A percentile compares a stretch with the other conserved stretches of the same genome.
Conservation (phyloP, 2,329 filamentous ascomycete genomes). For the Mycogone perniciosa region DNA sequence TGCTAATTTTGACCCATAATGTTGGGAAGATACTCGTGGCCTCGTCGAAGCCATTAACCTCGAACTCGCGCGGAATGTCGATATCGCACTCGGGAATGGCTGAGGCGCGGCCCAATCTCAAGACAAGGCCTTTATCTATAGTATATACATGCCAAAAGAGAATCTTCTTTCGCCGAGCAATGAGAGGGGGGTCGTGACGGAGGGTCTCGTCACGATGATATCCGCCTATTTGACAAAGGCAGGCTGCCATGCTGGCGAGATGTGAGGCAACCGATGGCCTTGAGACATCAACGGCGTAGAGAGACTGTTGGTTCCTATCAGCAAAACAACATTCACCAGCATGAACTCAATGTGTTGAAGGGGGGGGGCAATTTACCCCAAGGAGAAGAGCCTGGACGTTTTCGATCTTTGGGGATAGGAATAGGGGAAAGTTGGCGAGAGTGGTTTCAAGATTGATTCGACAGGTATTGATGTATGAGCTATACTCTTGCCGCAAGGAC, state of each 20-base stretch:
- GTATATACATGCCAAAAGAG: constrained; percentile 49
- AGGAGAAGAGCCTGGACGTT: constrained; percentile 55
- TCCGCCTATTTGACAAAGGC: constrained; percentile 56
- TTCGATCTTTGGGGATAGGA: constrained; percentile 47
- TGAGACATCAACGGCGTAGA: constrained; percentile 57
- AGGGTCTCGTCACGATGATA: constrained; percentile 45
- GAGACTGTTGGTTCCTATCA: constrained; percentile 34
- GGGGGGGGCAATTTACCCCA: constrained; percentile 38
- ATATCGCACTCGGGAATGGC: constrained; percentile 56
- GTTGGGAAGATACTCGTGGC: constrained; percentile 35
- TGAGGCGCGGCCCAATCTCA: constrained; percentile 53
- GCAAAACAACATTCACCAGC: not conserved
- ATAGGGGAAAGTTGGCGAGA: constrained; percentile 46
- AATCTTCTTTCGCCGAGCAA: constrained; percentile 32
- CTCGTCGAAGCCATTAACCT: constrained; percentile 36
- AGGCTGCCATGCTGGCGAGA: constrained; percentile 51
- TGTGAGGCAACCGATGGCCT: constrained; percentile 59
- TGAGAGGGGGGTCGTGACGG: constrained; percentile 27
- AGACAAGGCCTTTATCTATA: constrained; percentile 51
- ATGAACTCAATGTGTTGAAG: not conserved
- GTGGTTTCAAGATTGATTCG: constrained; percentile 45
- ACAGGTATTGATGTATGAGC: constrained; percentile 34
- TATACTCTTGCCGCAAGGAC: constrained; percentile 29
- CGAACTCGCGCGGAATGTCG: constrained; percentile 38
- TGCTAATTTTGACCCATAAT: constrained; percentile 50